phyloP scores from a whole-genome alignment of 129 eudicot species.

The Saussurea involucrata region DNA sequence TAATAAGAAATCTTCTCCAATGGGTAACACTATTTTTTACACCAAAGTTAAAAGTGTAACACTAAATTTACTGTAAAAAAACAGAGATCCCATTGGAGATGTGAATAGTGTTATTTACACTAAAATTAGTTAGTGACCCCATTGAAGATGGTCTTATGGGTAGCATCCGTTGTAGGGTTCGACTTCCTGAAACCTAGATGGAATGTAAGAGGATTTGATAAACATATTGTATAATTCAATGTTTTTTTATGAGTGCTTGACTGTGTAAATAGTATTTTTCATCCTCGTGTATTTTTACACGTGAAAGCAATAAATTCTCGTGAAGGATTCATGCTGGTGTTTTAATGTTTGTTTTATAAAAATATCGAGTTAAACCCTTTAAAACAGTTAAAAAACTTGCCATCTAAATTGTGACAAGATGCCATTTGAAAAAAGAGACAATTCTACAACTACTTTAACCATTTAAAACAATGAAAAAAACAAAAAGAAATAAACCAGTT shows the following conservation, averaged over 20 bases:
- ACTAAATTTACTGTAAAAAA: no score
- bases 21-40: no score
- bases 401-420: conserved; percentile 29
- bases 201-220: not conserved
- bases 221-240: not conserved
- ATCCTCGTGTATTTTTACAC: no score
- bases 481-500: conserved; percentile 18
- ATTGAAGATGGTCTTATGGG: no score
- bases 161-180: not conserved
- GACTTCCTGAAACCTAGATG: not conserved
- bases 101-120: no score
- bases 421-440: conserved; percentile 33
- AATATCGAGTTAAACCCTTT: no score
- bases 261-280: not conserved
- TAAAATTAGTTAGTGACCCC: no score
- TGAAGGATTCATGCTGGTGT: not conserved
- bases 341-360: not conserved
- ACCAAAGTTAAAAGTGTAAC: no score
- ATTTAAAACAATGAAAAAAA: conserved; percentile 9
- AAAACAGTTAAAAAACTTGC: no score
- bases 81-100: no score
- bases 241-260: not conserved
- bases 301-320: not conserved
- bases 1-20: no score
- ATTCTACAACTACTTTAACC: conserved; percentile 19